These are phyloP conservation scores for Plasmopara viticola DNA, from an alignment of 352 stramenopile genomes.

Conservation along the genomic window DNA sequence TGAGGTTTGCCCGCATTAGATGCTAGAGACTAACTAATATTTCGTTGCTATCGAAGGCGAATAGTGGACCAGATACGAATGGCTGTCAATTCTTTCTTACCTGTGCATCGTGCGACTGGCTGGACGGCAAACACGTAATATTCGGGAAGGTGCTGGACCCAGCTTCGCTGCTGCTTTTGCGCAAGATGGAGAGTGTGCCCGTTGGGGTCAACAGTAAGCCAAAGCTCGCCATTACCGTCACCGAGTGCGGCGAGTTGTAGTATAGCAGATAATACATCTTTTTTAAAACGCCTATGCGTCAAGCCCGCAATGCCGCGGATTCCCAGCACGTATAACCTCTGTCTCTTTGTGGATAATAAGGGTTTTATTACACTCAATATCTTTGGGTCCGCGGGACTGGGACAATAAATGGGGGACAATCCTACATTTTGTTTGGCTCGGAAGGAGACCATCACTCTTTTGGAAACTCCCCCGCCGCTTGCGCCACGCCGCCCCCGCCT, in stretches of 20 bases:
- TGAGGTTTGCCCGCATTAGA: conserved; percentile 5
- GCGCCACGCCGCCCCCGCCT: conserved; percentile 5
- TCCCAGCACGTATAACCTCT: too few species aligned
- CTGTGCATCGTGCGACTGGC: conserved; percentile 89
- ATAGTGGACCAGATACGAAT: conserved; percentile 92
- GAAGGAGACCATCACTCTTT: conserved; percentile 31
- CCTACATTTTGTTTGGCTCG: conserved; percentile 33
- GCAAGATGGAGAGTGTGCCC: conserved; percentile 80
- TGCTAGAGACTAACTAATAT: not conserved
- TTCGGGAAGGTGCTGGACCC: conserved; percentile 75
- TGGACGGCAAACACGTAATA: conserved; percentile 53
- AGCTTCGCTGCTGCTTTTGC: conserved; percentile 77
- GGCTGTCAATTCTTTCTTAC: conserved; percentile 95
- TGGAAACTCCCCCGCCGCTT: conserved; percentile 13
- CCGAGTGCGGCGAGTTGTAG: conserved; percentile 87
- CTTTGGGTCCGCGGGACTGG: conserved; percentile 4
- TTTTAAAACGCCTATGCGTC: not conserved
- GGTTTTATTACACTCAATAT: conserved; percentile 5
- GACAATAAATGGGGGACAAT: too few species aligned
- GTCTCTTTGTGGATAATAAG: too few species aligned
- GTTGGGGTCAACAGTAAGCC: conserved; percentile 36
- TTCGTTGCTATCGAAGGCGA: conserved; percentile 44
- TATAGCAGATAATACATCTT: not conserved
- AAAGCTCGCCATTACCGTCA: conserved; percentile 81
- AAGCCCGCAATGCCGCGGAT: too few species aligned